Base-by-base conservation (phyloP, 140 eudicot genomes). In the Flaveria floridana region DNA sequence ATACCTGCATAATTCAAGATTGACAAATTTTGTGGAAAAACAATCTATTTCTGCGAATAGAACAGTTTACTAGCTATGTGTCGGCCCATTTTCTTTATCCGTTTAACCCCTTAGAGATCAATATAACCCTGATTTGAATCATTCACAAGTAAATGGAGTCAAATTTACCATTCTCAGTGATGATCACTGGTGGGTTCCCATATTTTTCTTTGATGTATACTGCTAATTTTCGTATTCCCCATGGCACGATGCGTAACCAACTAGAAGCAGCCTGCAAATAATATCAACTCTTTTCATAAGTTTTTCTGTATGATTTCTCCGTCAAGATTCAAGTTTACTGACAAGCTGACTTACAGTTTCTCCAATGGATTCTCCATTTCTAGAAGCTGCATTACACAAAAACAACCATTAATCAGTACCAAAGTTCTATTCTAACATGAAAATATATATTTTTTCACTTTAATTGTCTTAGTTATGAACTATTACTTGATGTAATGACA, bases 201-300 rank as follows among this genome's bases (percentile, higher is more conserved):
- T 94, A 94, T 53, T 83, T 88, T 62, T 94, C 89, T 76, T 84
- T 87, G 30, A 94, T 80, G 82, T 90, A 86, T 23, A 75, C 76
- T 0, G 82, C 84, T 71, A 94, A 47, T 70, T 85, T 86, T 65
- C 95, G 81, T 64, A 94, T 76, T 20, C 99, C 99, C 97, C 99
- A 90, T 48, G 99, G 99, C 34, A 94, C 99, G 2, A 90, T 85
- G 79, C 66, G 86, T 74, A 94, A 80, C 99, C 99, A 94, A 55
- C 75, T 68, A 14, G 99, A 90, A 42, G 94, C 91, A 53, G 87
- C 85, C 99, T 94, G 78, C 18, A 83, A 46, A 59, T 59, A n/a
- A 48, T 16, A 39, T 51, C 13, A 14, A 37, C 66, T 62, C 48
- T 50, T n/a, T 46, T 74, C 53, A 44, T 72, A 5, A 51, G 3